Conservation (phyloP, 177 flowering plant species). For the Vitis hybrid region DNA sequence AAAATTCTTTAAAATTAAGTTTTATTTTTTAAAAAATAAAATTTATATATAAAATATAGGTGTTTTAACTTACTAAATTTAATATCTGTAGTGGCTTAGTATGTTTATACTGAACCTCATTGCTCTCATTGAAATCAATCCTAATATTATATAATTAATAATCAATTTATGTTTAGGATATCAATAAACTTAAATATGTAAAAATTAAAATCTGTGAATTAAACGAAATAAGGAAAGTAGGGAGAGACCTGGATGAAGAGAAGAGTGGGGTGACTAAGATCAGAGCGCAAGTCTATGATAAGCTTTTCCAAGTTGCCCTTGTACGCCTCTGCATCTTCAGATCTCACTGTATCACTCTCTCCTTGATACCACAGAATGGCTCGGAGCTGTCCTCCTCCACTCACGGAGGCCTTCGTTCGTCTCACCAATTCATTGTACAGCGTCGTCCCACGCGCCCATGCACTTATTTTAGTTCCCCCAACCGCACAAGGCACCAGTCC, state of each 20-base stretch:
- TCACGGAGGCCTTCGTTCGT: slow-evolving; percentile 15
- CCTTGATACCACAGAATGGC: slow-evolving; percentile 43
- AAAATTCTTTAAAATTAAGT: no score
- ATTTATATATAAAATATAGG: no score
- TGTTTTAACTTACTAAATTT: no score
- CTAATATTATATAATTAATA: no score
- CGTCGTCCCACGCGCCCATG: slow-evolving; percentile 23
- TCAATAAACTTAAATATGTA: neutral
- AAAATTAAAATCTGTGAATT: neutral
- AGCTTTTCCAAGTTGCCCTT: slow-evolving; percentile 25
- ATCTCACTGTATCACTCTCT: slow-evolving; percentile 28
- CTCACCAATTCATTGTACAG: slow-evolving; percentile 19
- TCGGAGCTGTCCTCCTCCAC: slow-evolving; percentile 20
- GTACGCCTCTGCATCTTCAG: slow-evolving; percentile 29
- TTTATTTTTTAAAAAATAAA: no score
- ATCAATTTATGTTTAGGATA: no score
- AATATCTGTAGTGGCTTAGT: no score
- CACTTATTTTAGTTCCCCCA: slow-evolving; percentile 25
- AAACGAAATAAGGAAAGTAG: neutral
- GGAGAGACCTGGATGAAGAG: slow-evolving; percentile 18
- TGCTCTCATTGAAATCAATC: no score
- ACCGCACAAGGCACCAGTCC: slow-evolving; percentile 41
- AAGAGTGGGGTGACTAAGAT: slow-evolving; percentile 18
- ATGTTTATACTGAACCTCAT: no score
- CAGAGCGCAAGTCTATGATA: slow-evolving; percentile 28